A percentile compares a stretch with the other conserved stretches of the same genome.
phyloP scores from a whole-genome alignment of 2,329 filamentous ascomycete species.

The Exophiala spinifera region DNA sequence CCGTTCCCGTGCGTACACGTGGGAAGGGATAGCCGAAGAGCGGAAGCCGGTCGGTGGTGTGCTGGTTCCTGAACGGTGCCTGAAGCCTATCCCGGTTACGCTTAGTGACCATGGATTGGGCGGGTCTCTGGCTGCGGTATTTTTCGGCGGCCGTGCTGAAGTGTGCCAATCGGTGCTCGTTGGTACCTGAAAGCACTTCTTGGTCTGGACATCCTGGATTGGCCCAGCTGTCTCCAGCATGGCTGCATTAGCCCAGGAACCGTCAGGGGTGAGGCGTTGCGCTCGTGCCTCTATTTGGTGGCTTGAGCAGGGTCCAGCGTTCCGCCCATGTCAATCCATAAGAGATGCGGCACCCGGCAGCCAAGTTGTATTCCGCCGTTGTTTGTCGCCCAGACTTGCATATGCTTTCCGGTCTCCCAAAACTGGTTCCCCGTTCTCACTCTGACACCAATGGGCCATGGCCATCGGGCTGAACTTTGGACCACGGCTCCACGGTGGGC shows the following conservation, averaged over 20 bases:
- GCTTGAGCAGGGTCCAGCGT: constrained; percentile 5
- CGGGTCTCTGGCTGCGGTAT: constrained; percentile 17
- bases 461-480: constrained; percentile 3
- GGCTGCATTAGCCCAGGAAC: constrained; percentile 26
- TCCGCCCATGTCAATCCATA: constrained; percentile 6
- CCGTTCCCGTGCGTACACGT: constrained; percentile 18
- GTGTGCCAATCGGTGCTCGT: constrained; percentile 22
- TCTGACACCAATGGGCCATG: constrained; percentile 7
- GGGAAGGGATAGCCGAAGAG: constrained; percentile 20
- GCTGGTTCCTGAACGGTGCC: constrained; percentile 19
- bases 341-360: constrained; percentile 4
- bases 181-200: constrained; percentile 21
- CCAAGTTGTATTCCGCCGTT: constrained; percentile 19
- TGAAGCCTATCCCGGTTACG: constrained; percentile 25
- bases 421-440: constrained; percentile 8
- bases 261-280: constrained; percentile 19
- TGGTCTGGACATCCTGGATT: constrained; percentile 10
- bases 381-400: constrained; percentile 7
- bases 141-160: constrained; percentile 12
- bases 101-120: constrained; percentile 14
- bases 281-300: constrained; percentile 26
- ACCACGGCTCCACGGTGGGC: constrained; percentile 3
- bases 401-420: constrained; percentile 6
- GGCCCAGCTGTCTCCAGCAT: constrained; percentile 6
- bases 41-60: constrained; percentile 17